Evolutionary conservation across 163 green algal species (phyloP).

Genomic region (Chloromonas sp.): DNA sequence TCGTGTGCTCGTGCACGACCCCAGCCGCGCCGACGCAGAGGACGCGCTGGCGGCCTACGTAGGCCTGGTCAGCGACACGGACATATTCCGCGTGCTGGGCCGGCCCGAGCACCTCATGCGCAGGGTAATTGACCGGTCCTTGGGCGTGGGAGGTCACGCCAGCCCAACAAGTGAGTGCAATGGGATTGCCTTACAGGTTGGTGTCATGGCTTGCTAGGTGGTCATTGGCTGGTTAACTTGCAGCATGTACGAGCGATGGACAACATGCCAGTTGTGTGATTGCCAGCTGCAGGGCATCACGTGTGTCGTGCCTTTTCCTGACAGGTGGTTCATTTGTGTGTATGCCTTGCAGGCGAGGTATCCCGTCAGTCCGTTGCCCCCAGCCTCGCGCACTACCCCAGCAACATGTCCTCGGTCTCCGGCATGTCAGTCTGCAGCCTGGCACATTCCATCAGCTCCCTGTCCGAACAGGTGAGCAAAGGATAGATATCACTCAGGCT

Average conservation of each 20-base stretch:
- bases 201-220: no score
- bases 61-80: slow-evolving; percentile 11
- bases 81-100: slow-evolving; percentile 9
- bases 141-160: neutral
- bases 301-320: no score
- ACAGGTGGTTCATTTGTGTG: no score
- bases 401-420: neutral
- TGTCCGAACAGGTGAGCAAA: neutral
- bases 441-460: neutral
- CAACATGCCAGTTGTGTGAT: no score
- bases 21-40: neutral
- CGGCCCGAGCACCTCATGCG: no score
- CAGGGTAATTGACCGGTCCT: neutral
- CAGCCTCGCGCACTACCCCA: neutral
- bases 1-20: slow-evolving; percentile 25
- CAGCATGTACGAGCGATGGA: no score
- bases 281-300: no score
- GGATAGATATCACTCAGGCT: no score
- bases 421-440: neutral
- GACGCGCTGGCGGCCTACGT: slow-evolving; percentile 20
- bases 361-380: neutral
- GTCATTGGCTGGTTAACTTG: no score
- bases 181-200: no score
- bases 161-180: neutral
- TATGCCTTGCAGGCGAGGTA: neutral